phyloP scores from a whole-genome alignment of 495 filamentous ascomycete genomes.

The Neurospora sp. region DNA sequence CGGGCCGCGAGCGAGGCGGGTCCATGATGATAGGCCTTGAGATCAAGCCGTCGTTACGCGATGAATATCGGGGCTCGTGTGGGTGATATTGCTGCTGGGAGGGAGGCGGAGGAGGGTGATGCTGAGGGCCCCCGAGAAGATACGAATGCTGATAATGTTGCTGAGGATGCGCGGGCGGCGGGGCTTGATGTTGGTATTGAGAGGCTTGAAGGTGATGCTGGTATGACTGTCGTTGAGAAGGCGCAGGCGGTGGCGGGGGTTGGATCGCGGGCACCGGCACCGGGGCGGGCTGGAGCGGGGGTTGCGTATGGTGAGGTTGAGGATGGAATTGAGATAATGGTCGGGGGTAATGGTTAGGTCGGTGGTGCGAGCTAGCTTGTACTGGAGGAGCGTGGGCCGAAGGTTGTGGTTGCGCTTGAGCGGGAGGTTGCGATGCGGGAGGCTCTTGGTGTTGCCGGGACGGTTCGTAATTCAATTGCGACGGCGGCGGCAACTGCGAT shows the following conservation, averaged over 20 bases:
- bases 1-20: constrained; percentile 19
- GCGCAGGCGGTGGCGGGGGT: neutral
- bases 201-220: neutral
- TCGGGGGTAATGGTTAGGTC: neutral
- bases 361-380: constrained; percentile 1
- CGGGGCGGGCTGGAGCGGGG: neutral
- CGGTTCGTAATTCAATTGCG: neutral
- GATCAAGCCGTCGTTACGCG: neutral
- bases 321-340: neutral
- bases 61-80: constrained; percentile 1
- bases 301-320: neutral
- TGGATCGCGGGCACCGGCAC: neutral
- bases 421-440: neutral
- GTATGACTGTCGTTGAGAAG: neutral
- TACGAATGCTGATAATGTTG: constrained; percentile 2
- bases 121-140: constrained; percentile 1
- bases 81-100: constrained; percentile 1
- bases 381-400: neutral
- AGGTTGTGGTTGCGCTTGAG: neutral
- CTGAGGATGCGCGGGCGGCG: neutral
- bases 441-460: neutral
- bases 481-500: constrained; percentile 1
- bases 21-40: constrained; percentile 33
- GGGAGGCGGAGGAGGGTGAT: constrained; percentile 3
- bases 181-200: neutral